Evolutionary conservation across 2,329 filamentous ascomycete species (phyloP), one percentile per base, ranked within the genome.

Genomic region (Diplodia corticola): DNA sequence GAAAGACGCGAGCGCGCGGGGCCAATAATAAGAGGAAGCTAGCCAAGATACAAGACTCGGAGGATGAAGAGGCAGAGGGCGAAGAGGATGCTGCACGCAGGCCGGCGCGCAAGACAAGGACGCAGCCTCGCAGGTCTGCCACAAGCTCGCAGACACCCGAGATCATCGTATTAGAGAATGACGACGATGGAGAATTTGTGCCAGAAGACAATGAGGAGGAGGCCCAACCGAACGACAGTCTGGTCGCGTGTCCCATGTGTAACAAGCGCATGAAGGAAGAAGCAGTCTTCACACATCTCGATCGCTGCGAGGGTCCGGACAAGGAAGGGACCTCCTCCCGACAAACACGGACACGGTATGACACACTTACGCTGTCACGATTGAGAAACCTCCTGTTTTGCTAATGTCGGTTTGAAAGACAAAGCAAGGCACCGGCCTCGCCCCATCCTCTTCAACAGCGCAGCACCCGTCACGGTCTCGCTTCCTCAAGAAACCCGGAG

Each of bases 171-270:
- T 33, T 55, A 49, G 55, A 69, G 1, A 61, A 44, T 5, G 63
- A 63, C 44, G 64, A 28, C 64, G 74, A 77, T 7, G 71, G 78
- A 37, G 76, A 79, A 53, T 67, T 76, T 50, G 71, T 79, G 12
- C 30, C 30, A 28, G 74, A 76, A 30, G 78, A 78, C 22, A 79
- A 77, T 26, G 77, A 81, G 28, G 76, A 77, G 46, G 75, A 76
- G 10, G 73, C 76, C 54, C 68, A 68, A 17, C 70, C 74, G 83
- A 88, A 90, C 30, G 91, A 95, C 71, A 92, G 91, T 3, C 81
- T 95, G 15, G 91, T 93, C 1, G 83, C 87, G 48, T 99, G 95
- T 75, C 95, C 95, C 0, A 89, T 94, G 20, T 99, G 95, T 75
- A 81, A 82, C 59, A 84, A 81, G 71, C 86, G 88, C 60, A 96